Conservation (phyloP, 164 flowering plant genomes). For the Dillenia turbinata region DNA sequence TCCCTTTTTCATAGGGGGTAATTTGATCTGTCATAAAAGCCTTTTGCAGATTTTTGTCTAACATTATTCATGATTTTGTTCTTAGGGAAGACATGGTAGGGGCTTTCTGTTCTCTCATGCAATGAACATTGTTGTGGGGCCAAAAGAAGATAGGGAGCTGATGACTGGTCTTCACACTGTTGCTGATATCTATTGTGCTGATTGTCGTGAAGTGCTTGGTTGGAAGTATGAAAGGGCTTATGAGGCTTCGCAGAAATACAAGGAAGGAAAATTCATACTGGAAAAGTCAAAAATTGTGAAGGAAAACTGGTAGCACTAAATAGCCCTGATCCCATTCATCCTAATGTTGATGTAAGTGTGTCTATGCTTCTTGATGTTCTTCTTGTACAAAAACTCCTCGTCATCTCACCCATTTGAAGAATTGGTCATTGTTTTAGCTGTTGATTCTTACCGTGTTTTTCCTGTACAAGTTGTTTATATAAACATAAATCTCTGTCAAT, state of each 20-base stretch:
- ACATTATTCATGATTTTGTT: slow-evolving; percentile 10
- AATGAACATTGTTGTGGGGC: slow-evolving; percentile 40
- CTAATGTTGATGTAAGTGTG: slow-evolving; percentile 5
- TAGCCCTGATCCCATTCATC: background rate
- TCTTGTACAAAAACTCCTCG: slow-evolving; percentile 17
- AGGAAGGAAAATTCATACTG: slow-evolving; percentile 71
- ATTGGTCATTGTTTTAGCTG: slow-evolving; percentile 13
- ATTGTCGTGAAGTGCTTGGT: slow-evolving; percentile 46
- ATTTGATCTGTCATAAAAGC: too few species aligned
- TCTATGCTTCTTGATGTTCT: slow-evolving; percentile 6
- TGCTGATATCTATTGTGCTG: slow-evolving; percentile 37
- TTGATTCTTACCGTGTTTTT: slow-evolving; percentile 9
- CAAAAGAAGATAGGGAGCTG: slow-evolving; percentile 48
- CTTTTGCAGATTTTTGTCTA: background rate
- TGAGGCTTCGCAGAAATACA: slow-evolving; percentile 61
- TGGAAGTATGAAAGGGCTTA: slow-evolving; percentile 63
- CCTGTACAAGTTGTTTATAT: too few species aligned
- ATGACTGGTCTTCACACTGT: slow-evolving; percentile 55
- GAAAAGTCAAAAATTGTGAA: slow-evolving; percentile 55
- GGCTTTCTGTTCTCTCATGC: slow-evolving; percentile 58
- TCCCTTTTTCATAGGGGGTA: too few species aligned
- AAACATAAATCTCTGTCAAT: too few species aligned
- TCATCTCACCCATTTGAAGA: slow-evolving; percentile 8
- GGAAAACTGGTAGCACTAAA: slow-evolving; percentile 46
- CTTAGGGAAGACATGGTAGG: slow-evolving; percentile 48